Conservation (phyloP, 1,139 yeast species). For the Candida glucosophila region DNA sequence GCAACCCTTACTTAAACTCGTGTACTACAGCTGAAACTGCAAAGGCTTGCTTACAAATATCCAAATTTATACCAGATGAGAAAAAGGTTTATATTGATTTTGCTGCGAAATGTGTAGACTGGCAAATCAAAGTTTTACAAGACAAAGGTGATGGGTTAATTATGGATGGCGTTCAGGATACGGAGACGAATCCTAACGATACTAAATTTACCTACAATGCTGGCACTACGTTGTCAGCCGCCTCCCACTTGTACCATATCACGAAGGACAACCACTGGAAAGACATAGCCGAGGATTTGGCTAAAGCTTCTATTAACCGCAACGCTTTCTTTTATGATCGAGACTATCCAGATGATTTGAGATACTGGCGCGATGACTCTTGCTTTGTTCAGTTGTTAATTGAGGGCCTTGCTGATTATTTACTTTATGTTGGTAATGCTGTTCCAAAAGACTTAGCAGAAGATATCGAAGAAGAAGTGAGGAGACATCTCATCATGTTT, state of each 20-base stretch:
- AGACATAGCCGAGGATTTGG: constrained; percentile 49
- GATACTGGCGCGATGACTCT: constrained; percentile 61
- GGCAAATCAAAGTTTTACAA: constrained; percentile 44
- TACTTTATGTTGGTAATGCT: constrained; percentile 39
- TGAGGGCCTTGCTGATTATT: constrained; percentile 64
- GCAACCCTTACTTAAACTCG: constrained; percentile 51
- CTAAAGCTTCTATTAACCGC: constrained; percentile 50
- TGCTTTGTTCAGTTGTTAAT: constrained; percentile 57
- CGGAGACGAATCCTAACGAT: constrained; percentile 35
- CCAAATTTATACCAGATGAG: constrained; percentile 44
- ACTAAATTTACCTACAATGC: constrained; percentile 66
- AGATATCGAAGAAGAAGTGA: constrained; percentile 33
- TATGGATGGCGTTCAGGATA: constrained; percentile 53
- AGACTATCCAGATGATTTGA: constrained; percentile 46
- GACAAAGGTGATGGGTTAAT: constrained; percentile 51
- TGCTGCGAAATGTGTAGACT: constrained; percentile 47
- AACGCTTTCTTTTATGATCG: constrained; percentile 55
- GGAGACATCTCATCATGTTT: constrained; percentile 44
- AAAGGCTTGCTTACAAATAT: constrained; percentile 52
- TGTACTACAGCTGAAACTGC: constrained; percentile 72
- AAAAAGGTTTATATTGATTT: constrained; percentile 37
- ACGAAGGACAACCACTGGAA: constrained; percentile 51
- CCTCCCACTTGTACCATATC: constrained; percentile 41
- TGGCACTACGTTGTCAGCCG: constrained; percentile 56
- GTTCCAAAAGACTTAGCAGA: constrained; percentile 32